phyloP scores from a whole-genome alignment of 306 rosid genomes.

The Glycine latifolia region DNA sequence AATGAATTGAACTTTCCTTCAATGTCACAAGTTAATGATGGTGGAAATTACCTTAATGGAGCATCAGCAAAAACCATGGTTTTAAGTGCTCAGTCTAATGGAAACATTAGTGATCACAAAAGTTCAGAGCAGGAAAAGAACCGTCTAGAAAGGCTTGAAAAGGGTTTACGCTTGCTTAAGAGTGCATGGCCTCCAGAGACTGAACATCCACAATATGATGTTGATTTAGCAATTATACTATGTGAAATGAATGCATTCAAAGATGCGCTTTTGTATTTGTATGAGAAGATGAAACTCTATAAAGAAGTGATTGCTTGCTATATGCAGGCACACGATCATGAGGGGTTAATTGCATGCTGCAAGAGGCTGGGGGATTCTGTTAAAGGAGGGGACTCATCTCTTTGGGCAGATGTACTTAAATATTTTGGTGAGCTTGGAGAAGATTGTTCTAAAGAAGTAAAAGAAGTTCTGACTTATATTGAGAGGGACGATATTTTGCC shows the following conservation, averaged over 20 bases:
- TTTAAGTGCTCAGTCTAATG: conserved; percentile 61
- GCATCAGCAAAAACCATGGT: conserved; percentile 47
- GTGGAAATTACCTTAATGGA: conserved; percentile 53
- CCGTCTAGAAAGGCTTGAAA: conserved; percentile 65
- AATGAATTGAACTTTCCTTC: conserved; percentile 86
- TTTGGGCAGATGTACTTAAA: conserved; percentile 96
- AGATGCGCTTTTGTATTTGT: conserved; percentile 84
- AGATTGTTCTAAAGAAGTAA: conserved; percentile 97
- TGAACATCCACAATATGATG: conserved; percentile 93
- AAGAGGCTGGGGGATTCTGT: conserved; percentile 91
- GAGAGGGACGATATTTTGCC: conserved; percentile 97
- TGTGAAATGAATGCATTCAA: conserved; percentile 93
- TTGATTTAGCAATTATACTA: conserved; percentile 90
- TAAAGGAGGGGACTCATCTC: conserved; percentile 91
- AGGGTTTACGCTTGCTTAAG: conserved; percentile 77
- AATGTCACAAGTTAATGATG: conserved; percentile 61
- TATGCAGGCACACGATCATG: conserved; percentile 94
- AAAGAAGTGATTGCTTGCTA: conserved; percentile 98
- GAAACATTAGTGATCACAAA: conserved; percentile 42
- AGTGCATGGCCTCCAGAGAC: conserved; percentile 84
- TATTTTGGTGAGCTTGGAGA: conserved; percentile 99
- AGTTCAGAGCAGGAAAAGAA: conserved; percentile 54
- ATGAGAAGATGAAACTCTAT: conserved; percentile 96
- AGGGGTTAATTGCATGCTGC: conserved; percentile 94
- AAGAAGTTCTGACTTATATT: conserved; percentile 91